Evolutionary conservation across 257 asterid species (phyloP), one percentile per base, ranked within the genome.

Genomic region (Solanum medicagineum): DNA sequence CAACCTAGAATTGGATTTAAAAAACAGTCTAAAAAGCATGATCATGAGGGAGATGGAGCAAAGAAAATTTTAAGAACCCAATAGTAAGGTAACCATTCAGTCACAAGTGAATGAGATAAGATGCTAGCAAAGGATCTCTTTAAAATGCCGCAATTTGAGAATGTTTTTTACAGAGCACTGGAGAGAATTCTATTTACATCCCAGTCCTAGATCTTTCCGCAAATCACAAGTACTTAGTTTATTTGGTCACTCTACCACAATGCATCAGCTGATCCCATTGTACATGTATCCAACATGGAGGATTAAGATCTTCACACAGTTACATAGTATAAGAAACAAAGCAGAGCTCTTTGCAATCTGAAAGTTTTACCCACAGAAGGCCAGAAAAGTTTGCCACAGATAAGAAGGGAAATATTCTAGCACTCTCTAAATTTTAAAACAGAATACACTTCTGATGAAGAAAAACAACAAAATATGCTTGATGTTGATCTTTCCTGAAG

Each of bases 1-100:
- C 97, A 22, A 88, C 89, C 99, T 97, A 90, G 84, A 85, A 81
- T 16, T 83, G 65, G 29, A 47, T 51, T n/a, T 32, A 62, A 63
- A 63, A 20, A 53, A 16, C 24, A 59, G 57, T 57, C 42, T 86
- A 84, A 51, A 59, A 45, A 40, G 22, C 81, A 42, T 60, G 84
- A 71, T 47, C 68, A 77, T 29, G n/a, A 40, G 45, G 57, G n/a
- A 22, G 63, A 83, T 77, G 57, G 63, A 26, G 45, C 59, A 51
- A 49, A 51, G 42, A 32, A 32, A 32, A 32, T 32, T 32, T 32
- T 32, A 32, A 32, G 36, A 32, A 32, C 36, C 36, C 36, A 32
- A 32, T 32, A 32, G 36, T 32, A 32, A 32, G 36, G 4, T 32
- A 32, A 32, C 36, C 26, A 40, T 70, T 40, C 79, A 70, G 79